Percentiles rank a stretch among this genome's conserved stretches.
These are phyloP conservation scores for Neocatenulostroma microsporum DNA, from an alignment of 2,329 filamentous ascomycete genomes.

Conservation along the genomic window DNA sequence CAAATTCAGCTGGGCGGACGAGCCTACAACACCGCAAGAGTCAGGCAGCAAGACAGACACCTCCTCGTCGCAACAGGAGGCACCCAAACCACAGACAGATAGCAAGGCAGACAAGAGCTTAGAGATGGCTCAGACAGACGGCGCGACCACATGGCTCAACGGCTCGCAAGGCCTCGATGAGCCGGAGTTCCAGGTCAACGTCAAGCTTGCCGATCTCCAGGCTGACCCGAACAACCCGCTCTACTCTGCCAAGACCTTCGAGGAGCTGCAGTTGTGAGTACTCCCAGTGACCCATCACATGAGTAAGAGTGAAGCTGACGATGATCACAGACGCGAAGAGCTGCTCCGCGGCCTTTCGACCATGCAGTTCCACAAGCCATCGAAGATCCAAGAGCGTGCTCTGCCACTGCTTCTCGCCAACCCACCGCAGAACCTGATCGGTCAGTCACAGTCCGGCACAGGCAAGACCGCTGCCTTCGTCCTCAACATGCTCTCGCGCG, in stretches of 20 bases:
- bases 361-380: conserved; percentile 89
- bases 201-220: conserved; percentile 85
- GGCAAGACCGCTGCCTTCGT: conserved; percentile 97
- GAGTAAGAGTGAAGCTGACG: not conserved
- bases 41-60: conserved; percentile 19
- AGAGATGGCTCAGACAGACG: conserved; percentile 34
- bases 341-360: conserved; percentile 70
- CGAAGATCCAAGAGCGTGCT: conserved; percentile 94
- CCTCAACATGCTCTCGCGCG: conserved; percentile 77
- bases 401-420: conserved; percentile 79
- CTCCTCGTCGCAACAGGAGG: too few relatives aligned
- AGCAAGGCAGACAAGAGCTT: conserved; percentile 9
- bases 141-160: conserved; percentile 34
- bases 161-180: conserved; percentile 50
- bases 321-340: conserved; percentile 42
- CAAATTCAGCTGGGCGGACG: conserved; percentile 31
- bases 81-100: conserved; percentile 7
- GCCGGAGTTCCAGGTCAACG: conserved; percentile 78
- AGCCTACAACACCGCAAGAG: conserved; percentile 18
- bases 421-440: conserved; percentile 90
- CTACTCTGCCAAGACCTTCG: conserved; percentile 74
- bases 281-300: conserved; percentile 1
- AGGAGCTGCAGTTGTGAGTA: conserved; percentile 79
- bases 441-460: conserved; percentile 97
- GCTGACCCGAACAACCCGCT: conserved; percentile 79